Percentiles rank a stretch among this genome's conserved stretches.
Conservation (phyloP, 768 basidiomycete species). For the Butyriboletus loyo region DNA sequence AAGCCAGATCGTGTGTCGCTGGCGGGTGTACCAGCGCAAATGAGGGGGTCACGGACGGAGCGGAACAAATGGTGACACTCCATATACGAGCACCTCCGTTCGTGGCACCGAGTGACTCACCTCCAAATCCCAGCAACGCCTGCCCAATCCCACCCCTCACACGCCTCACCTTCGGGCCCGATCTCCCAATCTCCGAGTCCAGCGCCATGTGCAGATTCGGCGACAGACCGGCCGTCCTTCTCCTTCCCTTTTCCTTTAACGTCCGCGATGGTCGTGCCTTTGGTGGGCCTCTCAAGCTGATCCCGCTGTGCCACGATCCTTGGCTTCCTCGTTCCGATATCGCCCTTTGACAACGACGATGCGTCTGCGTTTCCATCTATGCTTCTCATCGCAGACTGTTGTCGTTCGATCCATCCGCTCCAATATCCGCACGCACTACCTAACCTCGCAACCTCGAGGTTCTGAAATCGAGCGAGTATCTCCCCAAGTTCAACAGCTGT, state of each 20-base stretch:
- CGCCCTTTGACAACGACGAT: background rate
- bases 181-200: conserved; percentile 21
- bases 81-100: background rate
- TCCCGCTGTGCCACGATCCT: conserved; percentile 11
- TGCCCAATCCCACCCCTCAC: conserved; percentile 59
- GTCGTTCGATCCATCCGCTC: conserved; percentile 23
- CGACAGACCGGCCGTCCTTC: background rate
- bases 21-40: background rate
- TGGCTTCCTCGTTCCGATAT: conserved; percentile 4
- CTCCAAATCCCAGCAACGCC: conserved; percentile 53
- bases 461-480: conserved; percentile 28
- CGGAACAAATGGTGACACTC: background rate
- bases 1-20: background rate
- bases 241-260: conserved; percentile 22
- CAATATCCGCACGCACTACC: conserved; percentile 44
- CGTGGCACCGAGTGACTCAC: conserved; percentile 31
- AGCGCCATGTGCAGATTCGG: background rate
- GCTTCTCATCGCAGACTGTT: background rate
- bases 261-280: background rate
- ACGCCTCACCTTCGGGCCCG: conserved; percentile 20
- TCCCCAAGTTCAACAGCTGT: conserved; percentile 13
- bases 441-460: conserved; percentile 38
- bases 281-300: conserved; percentile 9
- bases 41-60: background rate
- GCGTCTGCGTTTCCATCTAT: background rate